A percentile compares a stretch with the other conserved stretches of the same genome.
Conservation (phyloP, 768 basidiomycete genomes). For the Suillus discolor region DNA sequence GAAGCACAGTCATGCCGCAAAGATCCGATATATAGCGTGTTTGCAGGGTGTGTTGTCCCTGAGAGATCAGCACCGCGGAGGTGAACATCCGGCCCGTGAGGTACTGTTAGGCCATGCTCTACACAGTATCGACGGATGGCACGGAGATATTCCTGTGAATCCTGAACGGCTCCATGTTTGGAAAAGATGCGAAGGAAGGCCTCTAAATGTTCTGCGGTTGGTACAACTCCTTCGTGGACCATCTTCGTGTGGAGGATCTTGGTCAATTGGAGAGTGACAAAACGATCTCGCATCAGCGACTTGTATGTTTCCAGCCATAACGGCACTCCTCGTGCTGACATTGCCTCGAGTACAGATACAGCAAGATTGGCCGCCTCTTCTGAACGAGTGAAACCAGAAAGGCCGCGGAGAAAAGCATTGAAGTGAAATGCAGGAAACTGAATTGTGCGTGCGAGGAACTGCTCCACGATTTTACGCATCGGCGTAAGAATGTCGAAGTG, state of each 20-base stretch:
- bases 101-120: conserved; percentile 19
- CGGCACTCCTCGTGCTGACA: conserved; percentile 47
- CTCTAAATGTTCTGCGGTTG: conserved; percentile 47
- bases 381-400: conserved; percentile 47
- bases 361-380: conserved; percentile 41
- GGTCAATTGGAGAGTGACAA: conserved; percentile 52
- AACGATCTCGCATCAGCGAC: conserved; percentile 49
- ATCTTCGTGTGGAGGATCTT: conserved; percentile 47
- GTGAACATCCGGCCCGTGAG: conserved; percentile 18
- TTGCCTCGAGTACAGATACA: conserved; percentile 44
- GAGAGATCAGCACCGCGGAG: not conserved
- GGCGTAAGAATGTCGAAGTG: conserved; percentile 50
- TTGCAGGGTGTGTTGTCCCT: conserved; percentile 38
- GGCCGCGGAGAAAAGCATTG: conserved; percentile 56
- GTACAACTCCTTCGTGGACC: conserved; percentile 41
- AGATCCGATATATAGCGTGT: conserved; percentile 45
- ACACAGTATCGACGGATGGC: conserved; percentile 38
- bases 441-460: conserved; percentile 37
- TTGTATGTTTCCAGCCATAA: conserved; percentile 46
- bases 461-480: conserved; percentile 45
- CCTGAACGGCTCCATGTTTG: conserved; percentile 43
- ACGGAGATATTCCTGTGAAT: conserved; percentile 42
- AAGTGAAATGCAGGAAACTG: conserved; percentile 37
- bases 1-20: conserved; percentile 42
- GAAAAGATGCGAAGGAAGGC: conserved; percentile 50